Percentiles rank a stretch among this genome's conserved stretches.
phyloP scores from a whole-genome alignment of 129 eudicot genomes.

The Dittrichia graveolens region DNA sequence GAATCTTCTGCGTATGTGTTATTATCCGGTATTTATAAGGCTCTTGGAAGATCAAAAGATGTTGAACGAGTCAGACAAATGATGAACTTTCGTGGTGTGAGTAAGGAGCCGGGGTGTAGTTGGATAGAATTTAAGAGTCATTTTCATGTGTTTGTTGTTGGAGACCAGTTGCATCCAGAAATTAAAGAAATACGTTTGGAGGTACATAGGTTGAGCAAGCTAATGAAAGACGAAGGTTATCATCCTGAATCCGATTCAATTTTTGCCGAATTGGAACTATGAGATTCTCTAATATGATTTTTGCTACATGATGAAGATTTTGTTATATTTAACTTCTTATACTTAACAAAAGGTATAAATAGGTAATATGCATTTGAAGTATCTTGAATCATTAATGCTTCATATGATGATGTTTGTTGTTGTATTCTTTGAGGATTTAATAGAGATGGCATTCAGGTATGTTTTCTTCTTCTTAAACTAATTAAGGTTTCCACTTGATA shows the following conservation, averaged over 20 bases:
- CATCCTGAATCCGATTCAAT: conserved; percentile 42
- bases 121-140: conserved; percentile 86
- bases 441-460: too few relatives aligned
- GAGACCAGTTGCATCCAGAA: conserved; percentile 73
- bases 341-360: neutral
- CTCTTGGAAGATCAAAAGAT: conserved; percentile 64
- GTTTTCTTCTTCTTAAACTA: too few relatives aligned
- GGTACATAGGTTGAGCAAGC: conserved; percentile 48
- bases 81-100: conserved; percentile 69
- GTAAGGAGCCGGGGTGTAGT: conserved; percentile 90
- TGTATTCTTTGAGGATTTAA: neutral
- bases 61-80: conserved; percentile 63
- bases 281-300: conserved; percentile 20
- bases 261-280: conserved; percentile 37
- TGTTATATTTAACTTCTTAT: neutral
- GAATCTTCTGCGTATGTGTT: conserved; percentile 91
- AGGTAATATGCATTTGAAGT: neutral
- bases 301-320: conserved; percentile 13
- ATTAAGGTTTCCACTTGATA: too few relatives aligned
- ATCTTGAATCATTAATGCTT: neutral
- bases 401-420: neutral
- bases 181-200: conserved; percentile 48
- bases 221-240: conserved; percentile 70
- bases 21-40: conserved; percentile 69
- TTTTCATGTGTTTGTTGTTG: conserved; percentile 81